A percentile compares a stretch with the other conserved stretches of the same genome.
phyloP scores from a whole-genome alignment of 1,284 basidiomycete genomes.

The Xanthoconium separans region DNA sequence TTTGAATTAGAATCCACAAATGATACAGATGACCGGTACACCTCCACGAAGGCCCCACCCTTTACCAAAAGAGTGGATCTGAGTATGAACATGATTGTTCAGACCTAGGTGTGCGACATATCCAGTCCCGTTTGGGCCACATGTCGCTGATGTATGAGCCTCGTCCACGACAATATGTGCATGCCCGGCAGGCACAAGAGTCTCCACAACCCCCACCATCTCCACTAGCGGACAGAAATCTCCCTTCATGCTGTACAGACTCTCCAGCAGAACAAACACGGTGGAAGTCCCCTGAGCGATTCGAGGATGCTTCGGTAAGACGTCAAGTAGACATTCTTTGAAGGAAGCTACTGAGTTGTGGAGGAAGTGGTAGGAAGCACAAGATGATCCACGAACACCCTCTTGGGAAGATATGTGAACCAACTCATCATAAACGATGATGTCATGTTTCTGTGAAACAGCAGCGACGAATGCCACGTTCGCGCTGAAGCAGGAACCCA shows the following conservation, averaged over 20 bases:
- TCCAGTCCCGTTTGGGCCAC: constrained; percentile 48
- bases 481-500: constrained; percentile 63
- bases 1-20: neutral
- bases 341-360: constrained; percentile 45
- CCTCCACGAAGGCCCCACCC: constrained; percentile 71
- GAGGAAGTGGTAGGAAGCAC: constrained; percentile 37
- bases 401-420: constrained; percentile 62
- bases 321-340: constrained; percentile 26
- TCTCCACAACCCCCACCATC: constrained; percentile 39
- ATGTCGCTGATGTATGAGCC: constrained; percentile 51
- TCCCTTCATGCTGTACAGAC: constrained; percentile 67
- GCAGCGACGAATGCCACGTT: constrained; percentile 56
- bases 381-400: constrained; percentile 45
- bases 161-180: constrained; percentile 50
- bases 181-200: constrained; percentile 33
- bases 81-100: constrained; percentile 40
- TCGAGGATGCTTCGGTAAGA: constrained; percentile 23
- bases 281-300: constrained; percentile 33
- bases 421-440: constrained; percentile 57
- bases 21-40: constrained; percentile 34
- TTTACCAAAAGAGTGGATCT: constrained; percentile 56
- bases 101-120: constrained; percentile 35
- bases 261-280: constrained; percentile 53
- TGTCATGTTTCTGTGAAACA: constrained; percentile 50
- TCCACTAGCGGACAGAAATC: constrained; percentile 52